Base-by-base conservation (phyloP, 805 yeast species). In the Scheffersomyces ergatensis region DNA sequence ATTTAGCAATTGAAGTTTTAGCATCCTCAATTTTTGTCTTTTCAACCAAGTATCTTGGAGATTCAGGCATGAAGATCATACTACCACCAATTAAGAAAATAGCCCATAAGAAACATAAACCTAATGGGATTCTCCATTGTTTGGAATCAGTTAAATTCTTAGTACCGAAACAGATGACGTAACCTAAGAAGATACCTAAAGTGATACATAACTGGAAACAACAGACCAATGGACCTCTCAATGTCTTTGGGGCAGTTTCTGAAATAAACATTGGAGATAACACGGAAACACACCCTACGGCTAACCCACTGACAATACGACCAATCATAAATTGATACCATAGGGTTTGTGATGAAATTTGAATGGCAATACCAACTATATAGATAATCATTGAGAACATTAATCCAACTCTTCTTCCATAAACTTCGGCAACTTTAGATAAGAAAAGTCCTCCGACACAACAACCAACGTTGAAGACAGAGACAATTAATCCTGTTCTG, bases 201-300 rank as follows among this genome's bases (percentile, higher is more conserved):
- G 89, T 82, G 48, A 82, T 77, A 76, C 76, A 79, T 59, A 83
- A 69, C 64, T 83, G 89, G 71, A 76, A 83, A 51, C 80, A 76
- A 31, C 83, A 77, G 38, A 83, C 88, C 43, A 83, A 70, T 30
- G 85, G 71, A 60, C 89, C 89, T 77, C 89, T 78, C 33, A 83
- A 63, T 39, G 74, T 77, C 51, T 80, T 82, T 54, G 90, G 90
- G 42, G 89, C 65, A 44, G 82, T 72, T 60, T 83, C 90, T 31
- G 84, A 74, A 53, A 83, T 81, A 61, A 82, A 76, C 64, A 77
- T 65, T 27, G 82, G 92, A 2, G 82, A 79, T 31, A 82, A 69
- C 50, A 83, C 85, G 0, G 89, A 77, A 5, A 85, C 83, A 20
- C 76, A 74, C 12, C 93, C 93, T 17, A 85, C 81, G 6, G 85